Percentiles rank a stretch among this genome's conserved stretches.
Evolutionary conservation across 148 eudicot species (phyloP).

Genomic region (Talinum fruticosum): DNA sequence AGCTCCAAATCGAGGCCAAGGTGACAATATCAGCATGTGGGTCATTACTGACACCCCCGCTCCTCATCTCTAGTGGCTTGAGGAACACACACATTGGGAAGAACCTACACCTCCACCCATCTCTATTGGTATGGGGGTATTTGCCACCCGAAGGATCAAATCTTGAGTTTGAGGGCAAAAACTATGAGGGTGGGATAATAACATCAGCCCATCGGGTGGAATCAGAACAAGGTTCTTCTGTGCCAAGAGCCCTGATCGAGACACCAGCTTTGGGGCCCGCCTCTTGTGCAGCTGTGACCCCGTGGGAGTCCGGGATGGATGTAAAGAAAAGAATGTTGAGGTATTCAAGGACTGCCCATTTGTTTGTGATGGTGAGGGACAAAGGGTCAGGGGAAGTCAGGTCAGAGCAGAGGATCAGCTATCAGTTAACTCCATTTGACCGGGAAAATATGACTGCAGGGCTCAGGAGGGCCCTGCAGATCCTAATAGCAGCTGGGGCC

Average conservation of each 20-base stretch:
- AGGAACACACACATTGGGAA: slow-evolving; percentile 52
- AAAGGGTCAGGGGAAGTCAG: slow-evolving; percentile 50
- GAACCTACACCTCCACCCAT: slow-evolving; percentile 71
- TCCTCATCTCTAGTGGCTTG: slow-evolving; percentile 52
- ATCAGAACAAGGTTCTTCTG: slow-evolving; percentile 30
- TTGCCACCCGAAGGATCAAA: slow-evolving; percentile 40
- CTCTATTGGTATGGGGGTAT: slow-evolving; percentile 56
- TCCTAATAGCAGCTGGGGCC: slow-evolving; percentile 62
- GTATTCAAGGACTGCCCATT: slow-evolving; percentile 45
- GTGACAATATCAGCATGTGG: slow-evolving; percentile 62
- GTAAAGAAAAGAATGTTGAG: slow-evolving; percentile 47
- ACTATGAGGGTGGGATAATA: slow-evolving; percentile 59
- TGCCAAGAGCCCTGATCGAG: slow-evolving; percentile 38
- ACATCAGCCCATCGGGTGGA: slow-evolving; percentile 52
- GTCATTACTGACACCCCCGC: slow-evolving; percentile 54
- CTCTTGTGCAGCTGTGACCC: slow-evolving; percentile 33
- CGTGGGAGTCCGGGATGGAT: slow-evolving; percentile 63
- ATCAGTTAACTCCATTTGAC: slow-evolving; percentile 33
- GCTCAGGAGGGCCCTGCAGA: slow-evolving; percentile 43
- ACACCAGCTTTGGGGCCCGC: slow-evolving; percentile 43
- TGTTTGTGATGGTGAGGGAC: slow-evolving; percentile 51
- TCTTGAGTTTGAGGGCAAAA: slow-evolving; percentile 34
- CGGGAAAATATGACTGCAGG: slow-evolving; percentile 48
- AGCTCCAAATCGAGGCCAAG: slow-evolving; percentile 45
- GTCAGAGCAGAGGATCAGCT: slow-evolving; percentile 35